Evolutionary conservation across 2,329 filamentous ascomycete genomes (phyloP).

Genomic region (Sporothrix phasma): DNA sequence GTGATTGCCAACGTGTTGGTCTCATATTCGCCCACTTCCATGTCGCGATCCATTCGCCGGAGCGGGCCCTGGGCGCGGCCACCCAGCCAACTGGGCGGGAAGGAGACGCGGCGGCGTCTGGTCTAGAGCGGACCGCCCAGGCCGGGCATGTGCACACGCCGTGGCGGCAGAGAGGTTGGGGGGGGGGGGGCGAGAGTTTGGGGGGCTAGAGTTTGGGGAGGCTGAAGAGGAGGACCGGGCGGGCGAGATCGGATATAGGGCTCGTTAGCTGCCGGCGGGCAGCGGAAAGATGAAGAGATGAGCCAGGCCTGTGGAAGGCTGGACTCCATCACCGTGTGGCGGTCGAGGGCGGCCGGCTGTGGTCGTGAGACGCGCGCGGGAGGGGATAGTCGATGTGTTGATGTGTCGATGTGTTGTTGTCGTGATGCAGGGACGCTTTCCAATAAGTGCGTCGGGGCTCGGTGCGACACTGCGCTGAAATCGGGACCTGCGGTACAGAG

Average conservation of each 20-base stretch:
- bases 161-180: background rate
- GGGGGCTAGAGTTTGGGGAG: too few species aligned
- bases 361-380: background rate
- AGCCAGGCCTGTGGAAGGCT: constrained; percentile 13
- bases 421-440: background rate
- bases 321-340: constrained; percentile 31
- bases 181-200: too few species aligned
- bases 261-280: background rate
- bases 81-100: constrained; percentile 12
- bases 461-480: background rate
- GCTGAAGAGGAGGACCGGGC: background rate
- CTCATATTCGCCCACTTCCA: constrained; percentile 55
- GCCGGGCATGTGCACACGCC: constrained; percentile 5
- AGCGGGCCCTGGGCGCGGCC: constrained; percentile 18
- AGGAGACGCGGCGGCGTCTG: constrained; percentile 7
- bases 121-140: background rate
- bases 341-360: constrained; percentile 15
- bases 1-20: constrained; percentile 51
- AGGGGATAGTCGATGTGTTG: background rate
- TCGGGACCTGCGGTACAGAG: background rate
- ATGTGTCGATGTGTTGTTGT: background rate
- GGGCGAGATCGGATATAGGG: background rate
- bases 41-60: constrained; percentile 33
- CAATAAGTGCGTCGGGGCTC: background rate
- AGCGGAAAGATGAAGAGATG: background rate